Evolutionary conservation across 2,329 filamentous ascomycete genomes (phyloP), one percentile per base, ranked within the genome.

Genomic region (Cladophialophora immunda): DNA sequence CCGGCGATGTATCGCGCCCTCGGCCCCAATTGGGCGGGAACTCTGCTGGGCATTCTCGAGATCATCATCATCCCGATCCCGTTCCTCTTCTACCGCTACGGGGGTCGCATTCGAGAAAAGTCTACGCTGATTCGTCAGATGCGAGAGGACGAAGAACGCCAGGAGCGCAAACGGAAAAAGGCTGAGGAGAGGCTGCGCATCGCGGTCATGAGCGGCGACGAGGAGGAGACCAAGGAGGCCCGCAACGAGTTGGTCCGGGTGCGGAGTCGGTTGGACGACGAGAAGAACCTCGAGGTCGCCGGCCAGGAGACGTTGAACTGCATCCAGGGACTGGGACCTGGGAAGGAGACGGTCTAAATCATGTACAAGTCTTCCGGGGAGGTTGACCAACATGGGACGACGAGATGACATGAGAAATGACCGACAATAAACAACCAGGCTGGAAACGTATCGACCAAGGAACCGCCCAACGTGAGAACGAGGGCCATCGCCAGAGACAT

Each of bases 11-110:
- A 94, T 75, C 75, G 75, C 1, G 81, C 82, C 0, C 80, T 97
- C 9, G 89, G 90, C 0, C 88, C 92, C 0, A 90, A 92, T 68
- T 95, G 92, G 92, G 89, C 91, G 0, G 91, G 90, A 0, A 94
- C 91, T 0, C 80, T 95, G 55, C 81, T 95, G 2, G 92, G 90
- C 0, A 74, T 94, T 60, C 79, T 96, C 2, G 91, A 94, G 73
- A 86, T 92, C 1, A 81, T 83, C 0, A 86, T 93, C 73, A 90
- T 95, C 17, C 92, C 93, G 0, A 93, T 95, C 55, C 92, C 92
- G 0, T 85, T 94, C 64, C 82, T 92, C 0, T 95, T 96, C 74
- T 95, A 92, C 70, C 77, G 80, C 50, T 87, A 88, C 70, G 84
- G 86, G 1, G 76, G 84, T 56, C 83, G 81, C 76, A 88, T 90